A percentile compares a stretch with the other conserved stretches of the same genome.
phyloP scores from a whole-genome alignment of 257 asterid genomes.

The Verbascum thapsus region DNA sequence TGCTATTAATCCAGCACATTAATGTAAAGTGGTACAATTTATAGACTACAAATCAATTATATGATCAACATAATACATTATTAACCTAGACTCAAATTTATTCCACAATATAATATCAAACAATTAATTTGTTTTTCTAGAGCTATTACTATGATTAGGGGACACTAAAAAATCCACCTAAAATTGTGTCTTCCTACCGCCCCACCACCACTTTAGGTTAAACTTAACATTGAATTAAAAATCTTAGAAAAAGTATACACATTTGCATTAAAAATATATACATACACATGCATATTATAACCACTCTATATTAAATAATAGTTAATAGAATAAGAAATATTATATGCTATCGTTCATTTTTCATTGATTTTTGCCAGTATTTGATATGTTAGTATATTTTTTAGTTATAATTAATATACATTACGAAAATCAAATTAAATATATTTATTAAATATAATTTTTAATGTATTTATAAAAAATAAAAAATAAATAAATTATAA shows the following conservation, averaged over 20 bases:
- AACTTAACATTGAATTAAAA: conserved; percentile 15
- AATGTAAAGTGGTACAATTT: too few species aligned
- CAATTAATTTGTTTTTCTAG: not conserved
- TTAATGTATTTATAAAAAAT: too few species aligned
- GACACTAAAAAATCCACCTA: conserved; percentile 26
- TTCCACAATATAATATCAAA: too few species aligned
- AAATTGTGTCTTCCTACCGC: conserved; percentile 31
- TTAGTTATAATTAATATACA: too few species aligned
- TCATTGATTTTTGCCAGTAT: too few species aligned
- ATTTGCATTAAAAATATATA: conserved; percentile 29
- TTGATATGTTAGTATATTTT: too few species aligned
- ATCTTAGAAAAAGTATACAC: conserved; percentile 8
- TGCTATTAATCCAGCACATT: too few species aligned
- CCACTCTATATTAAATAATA: conserved; percentile 4
- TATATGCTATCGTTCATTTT: too few species aligned
- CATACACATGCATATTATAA: conserved; percentile 34
- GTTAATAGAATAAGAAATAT: too few species aligned
- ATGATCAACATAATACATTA: not conserved
- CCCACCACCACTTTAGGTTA: conserved; percentile 30
- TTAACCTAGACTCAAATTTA: not conserved
- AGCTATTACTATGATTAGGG: conserved; percentile 33
- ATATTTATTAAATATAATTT: too few species aligned
- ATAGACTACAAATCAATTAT: not conserved
- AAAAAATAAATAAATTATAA: too few species aligned
- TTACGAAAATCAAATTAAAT: too few species aligned